Evolutionary conservation across 2,329 filamentous ascomycete species (phyloP).

Genomic region (Hypoxylon sp.): DNA sequence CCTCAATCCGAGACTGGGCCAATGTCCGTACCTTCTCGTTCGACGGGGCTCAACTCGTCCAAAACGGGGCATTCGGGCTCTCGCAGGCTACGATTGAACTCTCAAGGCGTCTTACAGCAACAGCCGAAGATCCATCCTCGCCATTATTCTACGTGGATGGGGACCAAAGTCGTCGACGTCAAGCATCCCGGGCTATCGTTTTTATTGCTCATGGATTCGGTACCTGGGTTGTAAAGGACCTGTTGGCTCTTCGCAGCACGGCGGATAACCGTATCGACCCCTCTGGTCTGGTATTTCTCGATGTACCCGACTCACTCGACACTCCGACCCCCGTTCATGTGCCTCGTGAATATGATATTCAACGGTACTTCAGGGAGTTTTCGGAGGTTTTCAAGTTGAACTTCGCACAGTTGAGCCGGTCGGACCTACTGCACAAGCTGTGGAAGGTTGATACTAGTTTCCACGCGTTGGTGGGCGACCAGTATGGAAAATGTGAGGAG

Average conservation of each 20-base stretch:
- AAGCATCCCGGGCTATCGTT: constrained; percentile 11
- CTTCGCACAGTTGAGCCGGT: neutral
- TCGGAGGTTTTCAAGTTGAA: constrained; percentile 8
- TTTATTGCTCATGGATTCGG: constrained; percentile 31
- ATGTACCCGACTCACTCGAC: constrained; percentile 5
- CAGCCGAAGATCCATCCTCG: neutral
- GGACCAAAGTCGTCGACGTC: neutral
- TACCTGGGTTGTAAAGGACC: constrained; percentile 29
- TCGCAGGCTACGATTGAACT: constrained; percentile 1
- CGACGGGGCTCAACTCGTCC: constrained; percentile 13
- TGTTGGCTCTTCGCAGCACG: neutral
- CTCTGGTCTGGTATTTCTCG: constrained; percentile 19
- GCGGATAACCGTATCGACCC: constrained; percentile 6
- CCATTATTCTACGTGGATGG: constrained; percentile 8
- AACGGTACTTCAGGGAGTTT: constrained; percentile 12
- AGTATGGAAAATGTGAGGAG: neutral
- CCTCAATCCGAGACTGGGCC: constrained; percentile 6
- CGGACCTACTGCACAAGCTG: neutral
- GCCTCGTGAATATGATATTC: neutral
- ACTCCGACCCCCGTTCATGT: constrained; percentile 7
- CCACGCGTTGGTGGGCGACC: neutral
- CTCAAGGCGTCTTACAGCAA: constrained; percentile 1
- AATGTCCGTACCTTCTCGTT: constrained; percentile 23
- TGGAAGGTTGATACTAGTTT: constrained; percentile 11
- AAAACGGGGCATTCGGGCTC: constrained; percentile 4